Base-by-base conservation (phyloP, 2,329 filamentous ascomycete species). In the Lachnellula hyalina region DNA sequence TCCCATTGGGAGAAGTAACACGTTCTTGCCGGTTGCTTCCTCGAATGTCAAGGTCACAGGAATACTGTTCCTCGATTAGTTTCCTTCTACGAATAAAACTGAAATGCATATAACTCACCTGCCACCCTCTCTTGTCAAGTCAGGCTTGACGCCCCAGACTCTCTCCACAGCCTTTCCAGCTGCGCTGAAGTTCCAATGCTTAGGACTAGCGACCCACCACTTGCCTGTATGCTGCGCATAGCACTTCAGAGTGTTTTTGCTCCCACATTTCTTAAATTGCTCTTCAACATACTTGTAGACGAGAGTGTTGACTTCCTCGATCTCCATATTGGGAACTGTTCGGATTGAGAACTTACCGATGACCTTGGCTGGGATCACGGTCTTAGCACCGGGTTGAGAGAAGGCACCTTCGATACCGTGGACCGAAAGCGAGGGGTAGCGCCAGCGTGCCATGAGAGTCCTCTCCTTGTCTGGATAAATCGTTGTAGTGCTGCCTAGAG, bases 101-200 rank as follows among this genome's bases (percentile, higher is more conserved):
- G 42, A 35, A 54, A 45, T 41, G 47, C 19, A 38, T 50, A 44
- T 32, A 54, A 72, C 80, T 72, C 75, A 86, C 85, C 85, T 89
- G 74, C 94, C 94, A 73, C 94, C 94, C 77, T 99, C 94, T 60
- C 94, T 84, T 41, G 94, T 99, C 74, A 96, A 87, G 75, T 99
- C 94, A 25, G 94, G 94, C 77, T 91, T 81, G 52, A 96, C 87
- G 52, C 89, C 89, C 83, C 91, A 99, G 38, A 99, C 94, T 61
- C 90, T 84, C 78, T 97, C 87, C 35, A 94, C 91, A n/a, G 94
- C 94, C 81, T 96, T 97, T 69, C 87, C 84, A 14, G 94, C 94
- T 25, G 93, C 93, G 32, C 85, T 83, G 76, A 97, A 99, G 81
- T 99, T 99, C 91, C 94, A 97, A 81, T 99, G 93, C 76, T 96